These are phyloP conservation scores for Byssochlamys sp. DNA, from an alignment of 2,329 filamentous ascomycete species.

Conservation along the genomic window DNA sequence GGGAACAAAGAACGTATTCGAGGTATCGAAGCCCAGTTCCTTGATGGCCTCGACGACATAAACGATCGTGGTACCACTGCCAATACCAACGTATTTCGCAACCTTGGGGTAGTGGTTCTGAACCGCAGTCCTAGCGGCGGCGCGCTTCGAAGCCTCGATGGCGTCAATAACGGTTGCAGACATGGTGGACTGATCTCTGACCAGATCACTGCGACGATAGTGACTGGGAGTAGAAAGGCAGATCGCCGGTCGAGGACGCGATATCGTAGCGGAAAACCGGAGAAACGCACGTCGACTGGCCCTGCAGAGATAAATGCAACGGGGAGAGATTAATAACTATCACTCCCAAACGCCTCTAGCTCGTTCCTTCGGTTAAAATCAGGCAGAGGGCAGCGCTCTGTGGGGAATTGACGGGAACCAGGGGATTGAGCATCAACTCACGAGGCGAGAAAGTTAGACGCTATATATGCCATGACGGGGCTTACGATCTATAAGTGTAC, in stretches of 20 bases:
- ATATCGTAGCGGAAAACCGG: slow-evolving; percentile 9
- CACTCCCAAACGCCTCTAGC: background rate
- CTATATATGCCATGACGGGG: background rate
- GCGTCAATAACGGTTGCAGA: slow-evolving; percentile 21
- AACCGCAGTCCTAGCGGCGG: slow-evolving; percentile 50
- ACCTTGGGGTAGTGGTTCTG: slow-evolving; percentile 50
- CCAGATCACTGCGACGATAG: background rate
- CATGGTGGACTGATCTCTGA: background rate
- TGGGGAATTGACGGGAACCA: background rate
- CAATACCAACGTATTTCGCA: slow-evolving; percentile 54
- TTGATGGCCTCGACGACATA: slow-evolving; percentile 59
- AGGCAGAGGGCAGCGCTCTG: background rate
- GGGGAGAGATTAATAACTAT: background rate
- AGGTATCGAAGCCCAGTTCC: slow-evolving; percentile 35
- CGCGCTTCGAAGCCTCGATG: slow-evolving; percentile 51
- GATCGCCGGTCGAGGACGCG: background rate
- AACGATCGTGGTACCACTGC: slow-evolving; percentile 56
- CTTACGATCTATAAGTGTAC: background rate
- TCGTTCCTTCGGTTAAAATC: background rate
- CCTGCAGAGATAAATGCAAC: background rate
- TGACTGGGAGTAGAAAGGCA: background rate
- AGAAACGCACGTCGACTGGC: slow-evolving; percentile 5
- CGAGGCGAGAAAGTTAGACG: background rate
- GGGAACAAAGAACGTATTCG: slow-evolving; percentile 71
- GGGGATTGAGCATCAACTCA: background rate